Evolutionary conservation across 805 yeast species (phyloP).

Genomic region (Kluyveromyces lactis): DNA sequence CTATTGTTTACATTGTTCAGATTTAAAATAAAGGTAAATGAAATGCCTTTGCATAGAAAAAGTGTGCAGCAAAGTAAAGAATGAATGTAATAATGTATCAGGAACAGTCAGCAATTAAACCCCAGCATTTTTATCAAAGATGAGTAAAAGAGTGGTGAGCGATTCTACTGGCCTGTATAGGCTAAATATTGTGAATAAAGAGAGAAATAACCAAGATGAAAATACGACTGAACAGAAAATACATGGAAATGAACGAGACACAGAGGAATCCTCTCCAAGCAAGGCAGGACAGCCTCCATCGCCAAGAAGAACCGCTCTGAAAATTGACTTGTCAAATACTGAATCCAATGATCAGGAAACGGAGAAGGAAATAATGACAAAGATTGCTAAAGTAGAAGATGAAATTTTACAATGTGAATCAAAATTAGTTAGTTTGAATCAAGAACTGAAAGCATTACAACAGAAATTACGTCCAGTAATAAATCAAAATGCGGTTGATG

Average conservation of each 20-base stretch:
- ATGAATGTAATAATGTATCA: too few relatives aligned
- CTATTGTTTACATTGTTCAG: too few relatives aligned
- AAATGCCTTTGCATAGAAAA: too few relatives aligned
- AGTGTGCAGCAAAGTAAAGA: too few relatives aligned
- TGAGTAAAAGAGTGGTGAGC: constrained; percentile 34
- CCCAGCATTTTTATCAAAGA: neutral
- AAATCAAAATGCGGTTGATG: neutral
- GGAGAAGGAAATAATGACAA: constrained; percentile 1
- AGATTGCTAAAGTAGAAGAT: constrained; percentile 2
- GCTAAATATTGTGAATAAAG: constrained; percentile 18
- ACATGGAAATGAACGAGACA: neutral
- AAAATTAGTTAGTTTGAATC: neutral
- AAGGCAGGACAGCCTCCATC: neutral
- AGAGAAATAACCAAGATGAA: neutral
- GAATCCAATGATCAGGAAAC: neutral
- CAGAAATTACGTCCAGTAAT: constrained; percentile 1
- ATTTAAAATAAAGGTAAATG: too few relatives aligned
- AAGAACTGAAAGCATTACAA: neutral
- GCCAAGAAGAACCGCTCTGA: constrained; percentile 2
- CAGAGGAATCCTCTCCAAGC: neutral
- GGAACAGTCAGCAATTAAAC: too few relatives aligned
- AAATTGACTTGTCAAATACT: neutral
- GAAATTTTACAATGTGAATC: constrained; percentile 4
- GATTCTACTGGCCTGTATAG: constrained; percentile 39
- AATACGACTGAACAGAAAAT: neutral